These are phyloP conservation scores for Alternaria rosae DNA, from an alignment of 2,329 filamentous ascomycete genomes.

Conservation along the genomic window DNA sequence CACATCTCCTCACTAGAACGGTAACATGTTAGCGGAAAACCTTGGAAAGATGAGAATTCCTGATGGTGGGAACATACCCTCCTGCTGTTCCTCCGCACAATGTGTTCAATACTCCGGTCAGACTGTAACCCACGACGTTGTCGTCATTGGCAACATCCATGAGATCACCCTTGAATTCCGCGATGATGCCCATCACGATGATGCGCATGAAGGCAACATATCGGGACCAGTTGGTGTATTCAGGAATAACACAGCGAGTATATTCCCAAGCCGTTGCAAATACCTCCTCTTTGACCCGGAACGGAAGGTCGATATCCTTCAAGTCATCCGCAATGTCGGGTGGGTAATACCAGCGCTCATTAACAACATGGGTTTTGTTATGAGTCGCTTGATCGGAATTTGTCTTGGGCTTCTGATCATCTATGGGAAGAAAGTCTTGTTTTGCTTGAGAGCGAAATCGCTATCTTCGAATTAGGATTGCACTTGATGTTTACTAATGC, in stretches of 20 bases:
- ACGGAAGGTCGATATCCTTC: constrained; percentile 3
- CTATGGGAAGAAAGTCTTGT: neutral
- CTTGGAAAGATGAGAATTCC: neutral
- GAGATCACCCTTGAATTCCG: neutral
- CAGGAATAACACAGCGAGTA: constrained; percentile 29
- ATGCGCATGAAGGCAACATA: constrained; percentile 35
- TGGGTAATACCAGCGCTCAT: constrained; percentile 12
- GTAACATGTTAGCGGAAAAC: neutral
- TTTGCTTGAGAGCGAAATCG: neutral
- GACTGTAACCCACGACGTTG: constrained; percentile 1
- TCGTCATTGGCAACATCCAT: constrained; percentile 4
- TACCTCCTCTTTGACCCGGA: constrained; percentile 13
- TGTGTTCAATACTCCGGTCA: constrained; percentile 1
- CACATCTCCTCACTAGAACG: neutral
- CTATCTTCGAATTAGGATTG: neutral
- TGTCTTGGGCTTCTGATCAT: neutral
- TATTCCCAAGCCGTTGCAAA: constrained; percentile 33
- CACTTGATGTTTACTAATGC: neutral
- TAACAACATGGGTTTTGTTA: neutral
- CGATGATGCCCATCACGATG: constrained; percentile 3
- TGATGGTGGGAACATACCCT: neutral
- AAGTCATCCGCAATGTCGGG: constrained; percentile 7
- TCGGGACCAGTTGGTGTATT: constrained; percentile 28
- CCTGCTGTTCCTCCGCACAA: constrained; percentile 2
- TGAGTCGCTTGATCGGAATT: neutral